These are phyloP conservation scores for Knufia fluminis DNA, from an alignment of 2,329 filamentous ascomycete genomes.

Conservation along the genomic window DNA sequence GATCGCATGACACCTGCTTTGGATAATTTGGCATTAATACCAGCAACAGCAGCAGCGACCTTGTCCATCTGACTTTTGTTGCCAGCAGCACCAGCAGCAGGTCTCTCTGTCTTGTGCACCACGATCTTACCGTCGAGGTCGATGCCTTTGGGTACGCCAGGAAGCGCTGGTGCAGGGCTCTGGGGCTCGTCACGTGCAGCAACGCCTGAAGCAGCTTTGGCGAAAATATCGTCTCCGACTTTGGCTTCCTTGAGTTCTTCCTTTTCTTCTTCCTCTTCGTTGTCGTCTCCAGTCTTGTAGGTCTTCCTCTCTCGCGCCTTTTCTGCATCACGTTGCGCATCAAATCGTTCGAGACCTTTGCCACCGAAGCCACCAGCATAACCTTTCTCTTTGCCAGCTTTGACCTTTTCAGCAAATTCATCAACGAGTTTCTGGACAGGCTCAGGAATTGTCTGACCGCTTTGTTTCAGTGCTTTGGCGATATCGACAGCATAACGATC, in stretches of 20 bases:
- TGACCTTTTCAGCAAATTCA: slow-evolving; percentile 79
- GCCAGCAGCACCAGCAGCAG: slow-evolving; percentile 31
- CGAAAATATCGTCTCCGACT: slow-evolving; percentile 46
- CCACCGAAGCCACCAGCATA: slow-evolving; percentile 80
- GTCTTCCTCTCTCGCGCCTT: slow-evolving; percentile 78
- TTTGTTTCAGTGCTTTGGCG: slow-evolving; percentile 84
- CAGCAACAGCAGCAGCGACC: slow-evolving; percentile 80
- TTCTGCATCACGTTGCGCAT: slow-evolving; percentile 81
- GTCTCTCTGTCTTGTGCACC: slow-evolving; percentile 60
- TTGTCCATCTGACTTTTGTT: slow-evolving; percentile 66
- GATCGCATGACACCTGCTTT: slow-evolving; percentile 81
- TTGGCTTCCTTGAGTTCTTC: slow-evolving; percentile 59
- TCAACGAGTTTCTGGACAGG: slow-evolving; percentile 51
- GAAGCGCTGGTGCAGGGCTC: slow-evolving; percentile 29
- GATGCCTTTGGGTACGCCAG: slow-evolving; percentile 46
- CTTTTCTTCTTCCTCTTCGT: slow-evolving; percentile 59
- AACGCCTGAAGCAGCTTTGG: slow-evolving; percentile 55
- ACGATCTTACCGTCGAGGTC: slow-evolving; percentile 61
- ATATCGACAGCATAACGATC: slow-evolving; percentile 85
- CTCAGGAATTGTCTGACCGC: slow-evolving; percentile 72
- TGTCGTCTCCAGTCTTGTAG: slow-evolving; percentile 82
- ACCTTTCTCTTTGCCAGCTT: slow-evolving; percentile 82
- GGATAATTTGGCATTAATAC: slow-evolving; percentile 83
- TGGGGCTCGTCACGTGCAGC: slow-evolving; percentile 49
- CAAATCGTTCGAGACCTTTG: slow-evolving; percentile 83